These are phyloP conservation scores for Fagopyrum homotropicum DNA, from an alignment of 148 eudicot species.

Conservation along the genomic window DNA sequence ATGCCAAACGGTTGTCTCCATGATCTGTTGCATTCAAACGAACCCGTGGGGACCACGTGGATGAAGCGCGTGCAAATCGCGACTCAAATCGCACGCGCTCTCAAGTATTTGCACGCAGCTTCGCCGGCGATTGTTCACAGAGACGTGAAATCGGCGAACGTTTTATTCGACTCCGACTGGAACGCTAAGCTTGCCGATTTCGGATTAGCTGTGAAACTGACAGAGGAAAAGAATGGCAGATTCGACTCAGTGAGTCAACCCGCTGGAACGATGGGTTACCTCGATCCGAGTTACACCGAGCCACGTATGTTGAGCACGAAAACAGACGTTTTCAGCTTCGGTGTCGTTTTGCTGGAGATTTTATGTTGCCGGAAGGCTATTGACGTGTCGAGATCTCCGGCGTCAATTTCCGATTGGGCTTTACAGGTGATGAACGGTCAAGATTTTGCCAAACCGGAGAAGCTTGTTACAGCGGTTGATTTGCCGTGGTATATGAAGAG, in stretches of 20 bases:
- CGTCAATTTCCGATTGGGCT: slow-evolving; percentile 58
- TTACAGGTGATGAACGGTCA: slow-evolving; percentile 23
- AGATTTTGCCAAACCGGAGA: slow-evolving; percentile 7
- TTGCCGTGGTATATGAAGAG: slow-evolving; percentile 28
- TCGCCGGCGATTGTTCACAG: slow-evolving; percentile 46
- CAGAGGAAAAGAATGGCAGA: slow-evolving; percentile 15
- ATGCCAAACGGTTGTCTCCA: slow-evolving; percentile 73
- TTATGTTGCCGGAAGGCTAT: slow-evolving; percentile 50
- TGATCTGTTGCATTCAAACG: slow-evolving; percentile 22
- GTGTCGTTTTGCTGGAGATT: slow-evolving; percentile 62
- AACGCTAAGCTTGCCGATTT: slow-evolving; percentile 58
- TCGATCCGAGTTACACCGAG: slow-evolving; percentile 63
- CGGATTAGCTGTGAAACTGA: slow-evolving; percentile 40
- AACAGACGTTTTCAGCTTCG: slow-evolving; percentile 68
- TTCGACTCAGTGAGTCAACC: slow-evolving; percentile 32
- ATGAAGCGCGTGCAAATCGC: slow-evolving; percentile 40
- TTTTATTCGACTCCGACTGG: slow-evolving; percentile 52
- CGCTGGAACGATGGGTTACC: slow-evolving; percentile 75
- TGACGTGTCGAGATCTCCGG: slow-evolving; percentile 36
- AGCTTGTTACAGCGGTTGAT: slow-evolving; percentile 18
- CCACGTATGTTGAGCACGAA: slow-evolving; percentile 54
- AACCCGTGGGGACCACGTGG: slow-evolving; percentile 29
- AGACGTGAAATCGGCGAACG: slow-evolving; percentile 63
- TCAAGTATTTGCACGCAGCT: slow-evolving; percentile 38
- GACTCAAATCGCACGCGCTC: slow-evolving; percentile 47